Conservation (phyloP, 495 filamentous ascomycete species). For the Hypoxylon crocopeplum region DNA sequence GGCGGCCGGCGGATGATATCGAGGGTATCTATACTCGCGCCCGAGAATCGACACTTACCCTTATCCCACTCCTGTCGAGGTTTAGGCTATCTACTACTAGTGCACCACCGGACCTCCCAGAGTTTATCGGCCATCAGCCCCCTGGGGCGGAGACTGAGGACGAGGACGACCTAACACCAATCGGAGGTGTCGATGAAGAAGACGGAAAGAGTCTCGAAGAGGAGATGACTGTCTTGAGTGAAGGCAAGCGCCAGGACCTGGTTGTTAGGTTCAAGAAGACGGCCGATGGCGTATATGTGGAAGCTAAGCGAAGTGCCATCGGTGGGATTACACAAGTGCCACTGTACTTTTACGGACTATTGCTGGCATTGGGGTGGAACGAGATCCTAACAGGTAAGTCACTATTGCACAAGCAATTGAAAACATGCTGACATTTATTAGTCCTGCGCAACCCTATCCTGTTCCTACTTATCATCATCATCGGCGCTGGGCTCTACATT, state of each 20-base stretch:
- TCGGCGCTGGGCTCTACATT: slow-evolving; percentile 78
- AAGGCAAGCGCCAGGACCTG: slow-evolving; percentile 86
- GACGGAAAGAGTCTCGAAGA: slow-evolving; percentile 93
- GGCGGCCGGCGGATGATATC: slow-evolving; percentile 96
- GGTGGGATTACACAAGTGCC: slow-evolving; percentile 95
- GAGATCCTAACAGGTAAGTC: slow-evolving; percentile 87
- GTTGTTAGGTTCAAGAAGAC: slow-evolving; percentile 96
- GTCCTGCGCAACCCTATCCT: slow-evolving; percentile 92
- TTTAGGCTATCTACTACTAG: slow-evolving; percentile 76
- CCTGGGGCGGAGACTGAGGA: slow-evolving; percentile 76
- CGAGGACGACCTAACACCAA: slow-evolving; percentile 85
- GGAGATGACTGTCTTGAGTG: slow-evolving; percentile 91
- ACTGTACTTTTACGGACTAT: slow-evolving; percentile 87
- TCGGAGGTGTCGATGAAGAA: slow-evolving; percentile 90
- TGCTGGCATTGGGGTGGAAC: slow-evolving; percentile 95
- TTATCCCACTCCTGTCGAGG: slow-evolving; percentile 88
- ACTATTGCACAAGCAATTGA: slow-evolving; percentile 10
- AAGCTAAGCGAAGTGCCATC: slow-evolving; percentile 95
- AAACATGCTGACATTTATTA: slow-evolving; percentile 53
- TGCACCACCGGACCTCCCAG: slow-evolving; percentile 77
- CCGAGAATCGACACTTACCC: slow-evolving; percentile 84
- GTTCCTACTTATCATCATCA: slow-evolving; percentile 84
- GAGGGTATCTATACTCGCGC: slow-evolving; percentile 92
- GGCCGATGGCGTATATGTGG: slow-evolving; percentile 95
- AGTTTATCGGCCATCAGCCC: slow-evolving; percentile 84